Conservation (phyloP, 257 asterid genomes). For the Vinca minor region DNA sequence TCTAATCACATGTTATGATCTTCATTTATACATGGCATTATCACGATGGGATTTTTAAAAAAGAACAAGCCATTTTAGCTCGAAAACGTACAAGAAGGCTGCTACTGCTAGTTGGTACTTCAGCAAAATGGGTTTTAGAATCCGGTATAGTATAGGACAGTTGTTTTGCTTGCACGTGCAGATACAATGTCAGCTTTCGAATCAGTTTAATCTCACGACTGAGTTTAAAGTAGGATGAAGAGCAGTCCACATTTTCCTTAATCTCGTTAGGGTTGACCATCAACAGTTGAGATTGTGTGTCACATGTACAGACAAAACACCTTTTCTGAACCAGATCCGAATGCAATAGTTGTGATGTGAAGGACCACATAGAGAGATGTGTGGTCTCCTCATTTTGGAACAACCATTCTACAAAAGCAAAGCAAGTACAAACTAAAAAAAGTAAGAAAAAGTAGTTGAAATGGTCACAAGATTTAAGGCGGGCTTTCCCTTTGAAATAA, state of each 20-base stretch:
- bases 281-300: no score
- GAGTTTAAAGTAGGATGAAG: no score
- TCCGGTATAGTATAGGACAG: no score
- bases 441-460: slow-evolving; percentile 37
- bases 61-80: background rate
- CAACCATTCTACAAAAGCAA: slow-evolving; percentile 6
- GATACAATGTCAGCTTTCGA: no score
- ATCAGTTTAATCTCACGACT: no score
- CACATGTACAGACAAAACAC: no score
- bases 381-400: slow-evolving; percentile 1
- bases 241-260: no score
- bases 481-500: slow-evolving; percentile 61
- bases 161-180: no score
- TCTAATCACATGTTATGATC: background rate
- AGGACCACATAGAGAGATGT: background rate
- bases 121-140: no score
- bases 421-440: slow-evolving; percentile 21
- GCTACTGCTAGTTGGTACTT: background rate
- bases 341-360: slow-evolving; percentile 2
- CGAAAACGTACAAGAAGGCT: slow-evolving; percentile 1
- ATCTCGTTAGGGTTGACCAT: no score
- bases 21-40: background rate
- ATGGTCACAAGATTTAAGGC: slow-evolving; percentile 73
- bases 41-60: background rate
- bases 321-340: no score